Conservation (phyloP, 768 basidiomycete genomes). For the Trametes meyenii region DNA sequence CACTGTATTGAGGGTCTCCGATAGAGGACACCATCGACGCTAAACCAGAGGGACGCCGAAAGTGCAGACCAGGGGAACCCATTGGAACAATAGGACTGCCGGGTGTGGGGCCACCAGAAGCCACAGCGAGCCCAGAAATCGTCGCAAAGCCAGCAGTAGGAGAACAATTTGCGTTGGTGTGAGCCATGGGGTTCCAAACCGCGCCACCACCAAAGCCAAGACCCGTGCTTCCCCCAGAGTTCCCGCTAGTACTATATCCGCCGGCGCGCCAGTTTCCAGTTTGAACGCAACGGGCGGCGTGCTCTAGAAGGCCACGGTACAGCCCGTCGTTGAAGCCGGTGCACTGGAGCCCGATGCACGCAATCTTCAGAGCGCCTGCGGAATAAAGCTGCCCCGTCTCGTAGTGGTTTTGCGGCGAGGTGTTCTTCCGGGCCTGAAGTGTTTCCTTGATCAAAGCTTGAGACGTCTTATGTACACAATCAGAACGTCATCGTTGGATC, state of each 20-base stretch:
- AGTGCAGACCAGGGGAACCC: neutral
- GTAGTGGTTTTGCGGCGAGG: conserved; percentile 76
- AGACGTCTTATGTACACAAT: conserved; percentile 49
- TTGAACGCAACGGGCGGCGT: conserved; percentile 50
- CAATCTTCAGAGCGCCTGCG: conserved; percentile 71
- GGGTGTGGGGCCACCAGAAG: neutral
- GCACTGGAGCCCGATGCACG: conserved; percentile 75
- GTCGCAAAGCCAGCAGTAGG: neutral
- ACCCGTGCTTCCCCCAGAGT: neutral
- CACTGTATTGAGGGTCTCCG: neutral
- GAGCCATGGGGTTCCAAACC: neutral
- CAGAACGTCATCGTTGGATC: neutral
- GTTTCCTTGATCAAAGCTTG: conserved; percentile 75
- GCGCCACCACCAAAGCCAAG: neutral
- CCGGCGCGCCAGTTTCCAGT: conserved; percentile 34
- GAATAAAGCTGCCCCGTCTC: conserved; percentile 74
- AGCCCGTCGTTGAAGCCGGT: conserved; percentile 72
- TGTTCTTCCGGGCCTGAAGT: conserved; percentile 68
- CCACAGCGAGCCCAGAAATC: neutral
- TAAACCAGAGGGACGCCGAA: conserved; percentile 1
- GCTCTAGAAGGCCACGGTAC: conserved; percentile 68
- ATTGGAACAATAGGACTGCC: conserved; percentile 4
- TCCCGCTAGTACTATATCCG: neutral
- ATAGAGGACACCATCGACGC: neutral
- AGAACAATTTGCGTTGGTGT: neutral